Conservation (phyloP, 441 rosid species). For the Bocquillonia castaneifolia region DNA sequence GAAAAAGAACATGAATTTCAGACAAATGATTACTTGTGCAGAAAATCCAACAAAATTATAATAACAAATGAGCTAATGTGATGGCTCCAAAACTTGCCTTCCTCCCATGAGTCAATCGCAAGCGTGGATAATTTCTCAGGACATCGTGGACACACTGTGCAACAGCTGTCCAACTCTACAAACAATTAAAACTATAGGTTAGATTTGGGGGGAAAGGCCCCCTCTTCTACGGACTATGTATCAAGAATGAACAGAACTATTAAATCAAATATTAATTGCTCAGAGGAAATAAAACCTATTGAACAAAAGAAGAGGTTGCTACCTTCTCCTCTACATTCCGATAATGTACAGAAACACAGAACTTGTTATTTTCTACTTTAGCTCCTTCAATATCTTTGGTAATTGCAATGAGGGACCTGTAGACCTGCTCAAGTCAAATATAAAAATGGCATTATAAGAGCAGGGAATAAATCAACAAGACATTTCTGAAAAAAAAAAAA, state of each 20-base stretch:
- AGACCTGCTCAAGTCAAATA: conserved; percentile 45
- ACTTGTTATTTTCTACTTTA: conserved; percentile 81
- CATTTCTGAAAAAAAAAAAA: not conserved
- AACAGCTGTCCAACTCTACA: conserved; percentile 67
- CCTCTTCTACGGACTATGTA: not conserved
- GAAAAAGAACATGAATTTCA: not conserved
- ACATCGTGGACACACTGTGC: conserved; percentile 54
- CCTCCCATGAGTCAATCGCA: conserved; percentile 82
- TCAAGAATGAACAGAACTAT: not conserved
- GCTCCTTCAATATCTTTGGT: conserved; percentile 71
- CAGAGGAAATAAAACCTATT: not conserved
- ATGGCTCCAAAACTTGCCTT: conserved; percentile 50
- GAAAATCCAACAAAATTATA: not conserved
- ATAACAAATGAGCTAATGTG: not conserved
- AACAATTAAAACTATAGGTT: conserved; percentile 8
- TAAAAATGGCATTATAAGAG: conserved; percentile 9
- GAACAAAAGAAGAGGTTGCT: not conserved
- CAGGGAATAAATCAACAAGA: not conserved
- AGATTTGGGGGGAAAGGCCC: not conserved
- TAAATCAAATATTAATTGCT: conserved; percentile 4
- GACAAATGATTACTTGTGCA: not conserved
- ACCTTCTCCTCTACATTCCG: conserved; percentile 88
- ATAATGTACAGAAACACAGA: conserved; percentile 89
- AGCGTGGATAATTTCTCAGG: conserved; percentile 55
- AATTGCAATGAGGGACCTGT: conserved; percentile 48